These are phyloP conservation scores for Naganishia vishniacii DNA, from an alignment of 768 basidiomycete species.

Conservation along the genomic window DNA sequence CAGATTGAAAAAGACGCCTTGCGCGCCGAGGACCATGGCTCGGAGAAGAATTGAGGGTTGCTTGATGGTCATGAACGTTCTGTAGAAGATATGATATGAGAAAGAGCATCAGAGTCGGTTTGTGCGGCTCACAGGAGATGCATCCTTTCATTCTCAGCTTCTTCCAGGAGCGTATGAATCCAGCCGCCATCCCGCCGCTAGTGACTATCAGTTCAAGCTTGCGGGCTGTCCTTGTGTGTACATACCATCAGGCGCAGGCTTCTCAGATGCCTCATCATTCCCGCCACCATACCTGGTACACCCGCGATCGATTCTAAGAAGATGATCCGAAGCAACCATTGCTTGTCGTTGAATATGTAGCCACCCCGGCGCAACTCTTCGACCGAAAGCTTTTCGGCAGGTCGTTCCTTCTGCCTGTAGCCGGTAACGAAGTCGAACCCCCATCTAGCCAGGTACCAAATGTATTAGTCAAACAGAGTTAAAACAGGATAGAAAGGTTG, in stretches of 20 bases:
- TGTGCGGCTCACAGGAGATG: slow-evolving; percentile 69
- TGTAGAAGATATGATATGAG: slow-evolving; percentile 43
- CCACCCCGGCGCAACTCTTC: slow-evolving; percentile 68
- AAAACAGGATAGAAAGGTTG: slow-evolving; percentile 17
- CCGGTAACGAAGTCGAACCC: slow-evolving; percentile 78
- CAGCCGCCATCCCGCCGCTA: slow-evolving; percentile 61
- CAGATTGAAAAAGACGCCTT: slow-evolving; percentile 57
- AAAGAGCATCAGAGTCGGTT: not conserved
- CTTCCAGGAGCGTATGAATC: slow-evolving; percentile 89
- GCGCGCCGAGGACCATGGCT: slow-evolving; percentile 74
- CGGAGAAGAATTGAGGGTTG: slow-evolving; percentile 77
- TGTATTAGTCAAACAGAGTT: slow-evolving; percentile 7
- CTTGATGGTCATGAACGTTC: slow-evolving; percentile 91
- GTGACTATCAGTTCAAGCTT: not conserved
- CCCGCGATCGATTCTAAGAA: slow-evolving; percentile 87
- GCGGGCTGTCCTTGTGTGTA: too few species aligned
- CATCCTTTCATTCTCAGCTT: slow-evolving; percentile 97
- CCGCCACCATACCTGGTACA: slow-evolving; percentile 80
- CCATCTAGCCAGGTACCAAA: slow-evolving; percentile 49
- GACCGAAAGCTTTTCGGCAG: slow-evolving; percentile 39
- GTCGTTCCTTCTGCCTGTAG: slow-evolving; percentile 56
- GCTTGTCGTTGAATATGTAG: slow-evolving; percentile 65
- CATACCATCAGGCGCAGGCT: slow-evolving; percentile 81
- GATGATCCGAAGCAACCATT: slow-evolving; percentile 63
- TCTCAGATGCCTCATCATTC: slow-evolving; percentile 67